These are phyloP conservation scores for Eimeria falciformis DNA, from an alignment of 169 alveolate genomes.

Conservation along the genomic window DNA sequence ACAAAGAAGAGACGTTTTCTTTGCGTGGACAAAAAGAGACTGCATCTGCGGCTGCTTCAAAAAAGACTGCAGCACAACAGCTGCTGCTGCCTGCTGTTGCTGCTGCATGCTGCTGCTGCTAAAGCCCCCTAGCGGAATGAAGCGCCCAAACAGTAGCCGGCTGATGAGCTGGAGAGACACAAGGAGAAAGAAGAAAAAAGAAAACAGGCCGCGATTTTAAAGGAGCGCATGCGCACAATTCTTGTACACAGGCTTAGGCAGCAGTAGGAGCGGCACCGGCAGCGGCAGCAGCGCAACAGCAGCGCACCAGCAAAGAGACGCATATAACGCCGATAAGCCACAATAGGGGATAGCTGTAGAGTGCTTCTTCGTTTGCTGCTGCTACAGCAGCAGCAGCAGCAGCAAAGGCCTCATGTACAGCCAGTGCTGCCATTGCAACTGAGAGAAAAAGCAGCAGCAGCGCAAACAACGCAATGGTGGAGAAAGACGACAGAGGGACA, in stretches of 20 bases:
- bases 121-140: slow-evolving; percentile 18
- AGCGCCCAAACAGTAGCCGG: slow-evolving; percentile 30
- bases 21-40: not conserved
- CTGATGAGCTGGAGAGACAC: not conserved
- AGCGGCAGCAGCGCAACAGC: slow-evolving; percentile 25
- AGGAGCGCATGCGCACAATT: not conserved
- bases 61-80: slow-evolving; percentile 16
- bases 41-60: slow-evolving; percentile 68
- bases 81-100: slow-evolving; percentile 54
- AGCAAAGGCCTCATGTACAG: not conserved
- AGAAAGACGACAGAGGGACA: too few relatives aligned
- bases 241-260: not conserved
- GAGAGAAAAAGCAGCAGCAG: slow-evolving; percentile 1
- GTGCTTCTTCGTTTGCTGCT: slow-evolving; percentile 3
- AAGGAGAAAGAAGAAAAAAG: not conserved
- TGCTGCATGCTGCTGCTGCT: slow-evolving; percentile 4
- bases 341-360: not conserved
- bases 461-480: too few relatives aligned
- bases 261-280: not conserved
- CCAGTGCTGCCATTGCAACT: slow-evolving; percentile 2
- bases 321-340: slow-evolving; percentile 27
- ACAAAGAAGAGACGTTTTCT: slow-evolving; percentile 12
- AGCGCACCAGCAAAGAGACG: slow-evolving; percentile 1
- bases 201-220: not conserved
- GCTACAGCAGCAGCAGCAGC: slow-evolving; percentile 22